Base-by-base conservation (phyloP, 192 early-diverging fungal genomes). In the Gryganskiella cystojenkinii region DNA sequence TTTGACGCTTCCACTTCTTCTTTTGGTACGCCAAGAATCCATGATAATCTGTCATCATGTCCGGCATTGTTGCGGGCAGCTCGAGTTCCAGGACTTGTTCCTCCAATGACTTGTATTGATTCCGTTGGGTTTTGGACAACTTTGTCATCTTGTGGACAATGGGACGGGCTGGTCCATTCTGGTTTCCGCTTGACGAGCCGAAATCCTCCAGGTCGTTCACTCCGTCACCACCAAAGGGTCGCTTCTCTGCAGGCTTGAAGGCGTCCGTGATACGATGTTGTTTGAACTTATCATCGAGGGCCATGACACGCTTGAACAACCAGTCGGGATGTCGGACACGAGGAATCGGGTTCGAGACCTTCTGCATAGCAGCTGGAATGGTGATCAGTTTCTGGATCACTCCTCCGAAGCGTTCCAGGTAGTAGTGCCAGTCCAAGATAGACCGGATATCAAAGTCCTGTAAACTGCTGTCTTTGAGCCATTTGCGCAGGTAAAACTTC, bases 371-470 rank as follows among this genome's bases (percentile, higher is more conserved):
- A 9, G 98, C 98, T 0, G 98, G 98, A 70, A 99, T 99, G 1
- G 96, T 98, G 63, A 99, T 97, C 28, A 98, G 82, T 76, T 98
- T 99, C 71, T 96, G 96, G 71, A 99, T 96, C 3, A 96, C 95
- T 30, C 90, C 89, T 42, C 93, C 94, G 58, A 99, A 98, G 33
- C 98, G 90, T 82, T 99, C 97, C 58, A 96, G 57, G 68, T 99
- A 99, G 78, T 99, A 99, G 53, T 91, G 80, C 98, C 98, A 99
- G 81, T 99, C 97, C 15, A 99, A 61, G 34, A 99, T 95, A 22
- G 90, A 87, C 43, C 97, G 87, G 67, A 99, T 96, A 63, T 98
- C 95, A 72, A 92, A 89, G 65, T 88, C 86, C 24, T 87, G 75
- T 33, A 98, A 71, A 66, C 84, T 67, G 22, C 80, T 70, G 74